phyloP scores from a whole-genome alignment of 75 land plant genomes.

The Adiantum capillusveneris region DNA sequence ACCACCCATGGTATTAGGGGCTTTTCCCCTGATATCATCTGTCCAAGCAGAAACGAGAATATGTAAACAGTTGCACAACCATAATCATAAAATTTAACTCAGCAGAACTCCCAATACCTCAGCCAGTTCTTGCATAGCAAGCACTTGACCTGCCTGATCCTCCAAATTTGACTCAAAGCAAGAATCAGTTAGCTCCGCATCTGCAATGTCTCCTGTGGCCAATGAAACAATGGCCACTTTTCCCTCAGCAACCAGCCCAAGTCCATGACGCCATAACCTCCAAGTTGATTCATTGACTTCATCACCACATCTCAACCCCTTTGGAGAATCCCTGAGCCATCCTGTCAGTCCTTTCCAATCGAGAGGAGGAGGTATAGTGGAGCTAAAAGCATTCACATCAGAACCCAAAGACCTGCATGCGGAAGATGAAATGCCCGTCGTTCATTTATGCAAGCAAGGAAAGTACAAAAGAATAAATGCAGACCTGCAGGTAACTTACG shows the following conservation, averaged over 20 bases:
- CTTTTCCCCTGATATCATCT: constrained; percentile 5
- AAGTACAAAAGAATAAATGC: no score
- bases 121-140: constrained; percentile 7
- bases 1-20: constrained; percentile 10
- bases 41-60: neutral
- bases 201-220: neutral
- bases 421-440: neutral
- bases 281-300: neutral
- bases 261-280: constrained; percentile 1
- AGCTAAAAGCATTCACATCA: neutral
- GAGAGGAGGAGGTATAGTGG: neutral
- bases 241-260: neutral
- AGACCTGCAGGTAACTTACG: no score
- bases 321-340: neutral
- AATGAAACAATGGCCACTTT: constrained; percentile 1
- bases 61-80: neutral
- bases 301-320: neutral
- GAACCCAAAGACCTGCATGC: neutral
- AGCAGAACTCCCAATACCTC: neutral
- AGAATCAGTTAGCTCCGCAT: neutral
- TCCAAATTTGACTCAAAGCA: neutral
- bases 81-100: no score
- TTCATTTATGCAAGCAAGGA: no score
- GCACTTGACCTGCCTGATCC: neutral
- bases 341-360: constrained; percentile 5